Evolutionary conservation across 1,284 basidiomycete species (phyloP).

Genomic region (Waitea zeae): DNA sequence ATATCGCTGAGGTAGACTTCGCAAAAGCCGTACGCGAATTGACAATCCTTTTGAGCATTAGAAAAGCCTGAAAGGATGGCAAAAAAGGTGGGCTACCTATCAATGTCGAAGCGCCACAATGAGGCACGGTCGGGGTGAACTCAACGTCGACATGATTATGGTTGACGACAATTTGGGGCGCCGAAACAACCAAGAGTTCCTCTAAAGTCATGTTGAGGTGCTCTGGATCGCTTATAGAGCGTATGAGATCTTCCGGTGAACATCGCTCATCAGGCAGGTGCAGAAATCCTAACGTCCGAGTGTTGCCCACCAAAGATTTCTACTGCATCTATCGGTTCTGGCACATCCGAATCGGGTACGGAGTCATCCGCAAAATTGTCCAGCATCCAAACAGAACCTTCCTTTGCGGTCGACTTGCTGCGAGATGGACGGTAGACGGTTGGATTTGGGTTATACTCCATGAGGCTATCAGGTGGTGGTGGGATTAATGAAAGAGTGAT

Average conservation of each 20-base stretch:
- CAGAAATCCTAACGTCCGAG: background rate
- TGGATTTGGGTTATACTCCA: conserved; percentile 22
- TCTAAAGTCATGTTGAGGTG: conserved; percentile 92
- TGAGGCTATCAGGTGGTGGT: too few species aligned
- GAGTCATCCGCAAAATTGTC: conserved; percentile 13
- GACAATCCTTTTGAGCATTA: conserved; percentile 50
- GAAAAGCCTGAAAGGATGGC: background rate
- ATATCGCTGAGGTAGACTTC: conserved; percentile 83
- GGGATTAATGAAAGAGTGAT: too few species aligned
- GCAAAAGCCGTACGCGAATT: conserved; percentile 79
- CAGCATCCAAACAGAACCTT: conserved; percentile 15
- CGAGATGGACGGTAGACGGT: conserved; percentile 15
- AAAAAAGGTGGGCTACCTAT: conserved; percentile 65
- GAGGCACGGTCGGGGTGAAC: conserved; percentile 95
- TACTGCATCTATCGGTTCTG: conserved; percentile 30
- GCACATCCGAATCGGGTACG: conserved; percentile 12
- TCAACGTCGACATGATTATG: conserved; percentile 69
- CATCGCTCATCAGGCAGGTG: background rate
- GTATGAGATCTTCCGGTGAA: conserved; percentile 56
- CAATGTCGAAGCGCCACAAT: conserved; percentile 95
- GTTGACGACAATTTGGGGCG: conserved; percentile 67
- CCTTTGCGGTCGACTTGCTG: conserved; percentile 9
- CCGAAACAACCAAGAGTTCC: conserved; percentile 89
- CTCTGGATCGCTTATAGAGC: conserved; percentile 91
- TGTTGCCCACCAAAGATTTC: conserved; percentile 30